Evolutionary conservation across 78 protist species (phyloP).

Genomic region (Isochrysis galbana): DNA sequence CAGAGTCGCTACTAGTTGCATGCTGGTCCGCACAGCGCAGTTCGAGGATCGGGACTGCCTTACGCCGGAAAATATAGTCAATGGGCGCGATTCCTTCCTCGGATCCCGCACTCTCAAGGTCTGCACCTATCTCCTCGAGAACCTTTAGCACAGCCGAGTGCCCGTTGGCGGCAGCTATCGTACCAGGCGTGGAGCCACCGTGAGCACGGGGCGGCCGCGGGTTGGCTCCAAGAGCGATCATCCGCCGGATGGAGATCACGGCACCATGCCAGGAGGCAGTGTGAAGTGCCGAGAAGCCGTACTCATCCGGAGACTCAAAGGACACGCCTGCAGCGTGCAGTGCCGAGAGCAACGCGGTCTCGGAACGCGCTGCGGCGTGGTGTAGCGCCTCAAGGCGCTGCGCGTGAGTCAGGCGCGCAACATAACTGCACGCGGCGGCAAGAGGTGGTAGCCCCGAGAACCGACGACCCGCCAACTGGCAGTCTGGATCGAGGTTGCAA

Average conservation of each 20-base stretch:
- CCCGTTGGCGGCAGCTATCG: conserved; percentile 11
- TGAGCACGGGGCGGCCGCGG: background rate
- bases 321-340: background rate
- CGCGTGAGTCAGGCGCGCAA: background rate
- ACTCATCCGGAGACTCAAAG: background rate
- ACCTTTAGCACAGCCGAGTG: background rate
- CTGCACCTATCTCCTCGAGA: background rate
- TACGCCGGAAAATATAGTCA: background rate
- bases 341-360: background rate
- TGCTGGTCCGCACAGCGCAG: no score
- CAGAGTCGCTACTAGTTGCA: no score
- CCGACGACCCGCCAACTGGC: background rate
- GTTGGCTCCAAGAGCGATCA: background rate
- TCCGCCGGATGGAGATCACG: background rate
- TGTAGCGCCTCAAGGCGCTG: background rate
- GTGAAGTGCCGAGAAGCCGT: background rate
- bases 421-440: background rate
- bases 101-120: background rate
- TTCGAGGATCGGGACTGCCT: no score
- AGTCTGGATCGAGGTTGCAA: background rate
- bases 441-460: background rate
- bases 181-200: background rate
- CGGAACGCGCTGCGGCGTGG: background rate
- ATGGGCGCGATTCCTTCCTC: background rate
- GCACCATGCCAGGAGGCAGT: background rate